Percentiles rank a stretch among this genome's conserved stretches.
phyloP scores from a whole-genome alignment of 805 yeast species.

The Jamesozyma spencerorum region DNA sequence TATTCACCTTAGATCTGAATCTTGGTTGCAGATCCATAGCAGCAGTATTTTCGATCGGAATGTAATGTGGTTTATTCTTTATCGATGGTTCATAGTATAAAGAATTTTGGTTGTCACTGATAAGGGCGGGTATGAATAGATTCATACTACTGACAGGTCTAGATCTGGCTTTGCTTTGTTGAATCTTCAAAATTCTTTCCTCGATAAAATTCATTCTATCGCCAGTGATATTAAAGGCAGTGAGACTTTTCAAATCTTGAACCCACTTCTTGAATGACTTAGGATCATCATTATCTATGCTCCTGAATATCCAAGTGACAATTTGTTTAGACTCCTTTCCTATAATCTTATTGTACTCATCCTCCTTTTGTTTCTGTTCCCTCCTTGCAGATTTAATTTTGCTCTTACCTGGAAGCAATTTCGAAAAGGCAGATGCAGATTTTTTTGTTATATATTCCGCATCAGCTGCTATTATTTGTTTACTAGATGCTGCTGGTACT shows the following conservation, averaged over 20 bases:
- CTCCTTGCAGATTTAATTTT: constrained; percentile 5
- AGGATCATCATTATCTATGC: constrained; percentile 30
- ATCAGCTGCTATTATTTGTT: not conserved
- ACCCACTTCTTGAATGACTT: constrained; percentile 45
- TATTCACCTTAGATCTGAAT: constrained; percentile 20
- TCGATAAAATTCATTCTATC: constrained; percentile 43
- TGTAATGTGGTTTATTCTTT: constrained; percentile 21
- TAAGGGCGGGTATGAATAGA: not conserved
- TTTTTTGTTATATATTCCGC: constrained; percentile 3
- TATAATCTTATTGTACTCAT: not conserved
- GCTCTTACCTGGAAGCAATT: constrained; percentile 7
- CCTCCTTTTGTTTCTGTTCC: constrained; percentile 5
- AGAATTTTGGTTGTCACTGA: not conserved
- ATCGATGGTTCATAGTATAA: constrained; percentile 1
- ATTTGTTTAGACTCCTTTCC: constrained; percentile 5
- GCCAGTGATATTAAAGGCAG: constrained; percentile 37
- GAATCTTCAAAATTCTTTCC: constrained; percentile 24
- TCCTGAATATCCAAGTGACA: constrained; percentile 24
- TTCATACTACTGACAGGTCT: not conserved
- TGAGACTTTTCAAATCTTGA: constrained; percentile 44
- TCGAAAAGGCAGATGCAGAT: constrained; percentile 8
- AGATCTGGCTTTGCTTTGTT: not conserved
- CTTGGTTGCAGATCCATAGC: constrained; percentile 3
- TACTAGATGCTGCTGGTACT: no score
- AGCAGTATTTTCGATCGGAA: constrained; percentile 16